Conservation (phyloP, 768 basidiomycete genomes). For the Naganishia vaughanmartiniae region DNA sequence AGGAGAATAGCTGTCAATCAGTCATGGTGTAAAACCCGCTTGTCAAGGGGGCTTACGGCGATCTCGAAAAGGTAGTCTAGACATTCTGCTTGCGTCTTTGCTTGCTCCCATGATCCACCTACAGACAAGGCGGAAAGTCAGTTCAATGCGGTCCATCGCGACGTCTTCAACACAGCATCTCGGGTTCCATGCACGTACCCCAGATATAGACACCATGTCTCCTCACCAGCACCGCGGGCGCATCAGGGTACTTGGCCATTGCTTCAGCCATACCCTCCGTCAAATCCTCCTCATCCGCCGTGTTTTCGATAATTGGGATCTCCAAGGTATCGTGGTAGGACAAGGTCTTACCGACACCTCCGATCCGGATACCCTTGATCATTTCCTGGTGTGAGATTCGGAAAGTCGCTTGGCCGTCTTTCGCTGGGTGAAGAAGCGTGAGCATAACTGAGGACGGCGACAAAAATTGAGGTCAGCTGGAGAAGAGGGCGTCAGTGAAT, state of each 20-base stretch:
- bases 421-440: slow-evolving; percentile 67
- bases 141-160: too few relatives aligned
- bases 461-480: not conserved
- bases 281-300: slow-evolving; percentile 83
- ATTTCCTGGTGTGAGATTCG: slow-evolving; percentile 88
- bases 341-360: slow-evolving; percentile 70
- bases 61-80: slow-evolving; percentile 89
- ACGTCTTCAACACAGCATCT: too few relatives aligned
- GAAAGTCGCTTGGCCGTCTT: slow-evolving; percentile 56
- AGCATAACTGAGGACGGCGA: slow-evolving; percentile 65
- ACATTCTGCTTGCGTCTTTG: slow-evolving; percentile 86
- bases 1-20: not conserved
- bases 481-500: not conserved
- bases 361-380: slow-evolving; percentile 83
- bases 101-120: slow-evolving; percentile 73
- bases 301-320: slow-evolving; percentile 86
- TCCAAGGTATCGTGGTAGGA: slow-evolving; percentile 81
- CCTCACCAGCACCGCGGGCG: slow-evolving; percentile 72
- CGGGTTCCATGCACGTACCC: slow-evolving; percentile 57
- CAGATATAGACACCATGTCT: slow-evolving; percentile 81
- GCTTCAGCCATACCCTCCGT: slow-evolving; percentile 77
- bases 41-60: slow-evolving; percentile 46
- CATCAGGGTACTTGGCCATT: slow-evolving; percentile 74
- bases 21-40: not conserved
- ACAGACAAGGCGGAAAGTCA: not conserved